Evolutionary conservation across 2,329 filamentous ascomycete species (phyloP).

Genomic region (Myriosclerotinia scirpicola): DNA sequence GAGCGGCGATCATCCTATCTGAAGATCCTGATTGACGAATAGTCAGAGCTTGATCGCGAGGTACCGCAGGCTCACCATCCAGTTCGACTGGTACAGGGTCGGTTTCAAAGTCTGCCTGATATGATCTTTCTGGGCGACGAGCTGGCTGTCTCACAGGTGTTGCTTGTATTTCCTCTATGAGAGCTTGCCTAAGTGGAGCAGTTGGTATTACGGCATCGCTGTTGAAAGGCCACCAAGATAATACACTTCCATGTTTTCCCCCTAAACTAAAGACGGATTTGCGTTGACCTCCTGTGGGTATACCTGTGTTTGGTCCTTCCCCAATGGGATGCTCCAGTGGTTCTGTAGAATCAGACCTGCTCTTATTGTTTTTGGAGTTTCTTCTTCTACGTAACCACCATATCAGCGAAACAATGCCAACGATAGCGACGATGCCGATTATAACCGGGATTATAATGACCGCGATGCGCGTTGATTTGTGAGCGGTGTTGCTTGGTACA

Average conservation of each 20-base stretch:
- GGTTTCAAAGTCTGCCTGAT: background rate
- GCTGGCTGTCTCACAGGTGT: no score
- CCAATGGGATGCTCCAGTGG: no score
- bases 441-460: background rate
- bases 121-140: background rate
- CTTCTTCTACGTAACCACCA: slow-evolving; percentile 7
- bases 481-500: no score
- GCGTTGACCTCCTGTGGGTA: background rate
- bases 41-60: background rate
- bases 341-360: background rate
- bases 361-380: background rate
- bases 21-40: no score
- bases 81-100: background rate
- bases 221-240: no score
- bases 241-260: no score
- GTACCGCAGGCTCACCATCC: background rate
- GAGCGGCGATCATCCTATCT: background rate
- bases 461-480: background rate
- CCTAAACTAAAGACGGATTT: no score
- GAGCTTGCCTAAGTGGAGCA: no score
- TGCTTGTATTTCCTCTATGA: no score
- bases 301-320: no score
- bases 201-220: no score
- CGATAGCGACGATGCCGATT: background rate
- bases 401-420: background rate